Percentiles rank a stretch among this genome's conserved stretches.
These are phyloP conservation scores for Linum usitatissimum DNA, from an alignment of 345 rosid species.

Conservation along the genomic window DNA sequence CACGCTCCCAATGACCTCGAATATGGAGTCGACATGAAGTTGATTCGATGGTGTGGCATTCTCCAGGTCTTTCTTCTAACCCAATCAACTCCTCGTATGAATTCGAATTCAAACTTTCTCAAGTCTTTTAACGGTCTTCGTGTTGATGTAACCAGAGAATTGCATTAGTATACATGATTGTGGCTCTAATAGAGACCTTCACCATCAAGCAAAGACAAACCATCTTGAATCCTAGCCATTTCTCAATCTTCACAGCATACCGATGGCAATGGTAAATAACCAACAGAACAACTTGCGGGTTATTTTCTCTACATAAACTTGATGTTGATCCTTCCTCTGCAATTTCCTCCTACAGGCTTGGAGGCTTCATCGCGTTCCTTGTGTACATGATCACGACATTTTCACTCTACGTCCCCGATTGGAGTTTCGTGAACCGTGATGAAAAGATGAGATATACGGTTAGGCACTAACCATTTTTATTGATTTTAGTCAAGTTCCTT, in stretches of 20 bases:
- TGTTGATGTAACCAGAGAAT: constrained; percentile 37
- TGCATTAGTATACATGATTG: constrained; percentile 47
- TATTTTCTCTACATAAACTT: neutral
- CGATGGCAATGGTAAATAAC: constrained; percentile 46
- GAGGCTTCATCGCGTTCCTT: constrained; percentile 40
- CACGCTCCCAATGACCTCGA: constrained; percentile 47
- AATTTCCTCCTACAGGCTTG: constrained; percentile 32
- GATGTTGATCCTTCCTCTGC: neutral
- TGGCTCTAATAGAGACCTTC: constrained; percentile 44
- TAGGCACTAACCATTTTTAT: neutral
- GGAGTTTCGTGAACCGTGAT: constrained; percentile 31
- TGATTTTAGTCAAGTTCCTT: neutral
- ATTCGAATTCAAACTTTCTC: neutral
- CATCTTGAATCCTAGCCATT: constrained; percentile 26
- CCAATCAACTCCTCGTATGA: neutral
- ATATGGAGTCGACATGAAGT: constrained; percentile 63
- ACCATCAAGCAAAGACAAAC: constrained; percentile 41
- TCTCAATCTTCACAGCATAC: constrained; percentile 46
- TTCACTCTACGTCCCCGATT: constrained; percentile 48
- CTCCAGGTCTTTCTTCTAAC: constrained; percentile 35
- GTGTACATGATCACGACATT: constrained; percentile 43
- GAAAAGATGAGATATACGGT: constrained; percentile 28
- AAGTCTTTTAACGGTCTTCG: neutral
- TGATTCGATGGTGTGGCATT: constrained; percentile 55
- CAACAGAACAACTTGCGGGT: neutral